Conservation (phyloP, 768 basidiomycete species). For the Tulasnella sp. region DNA sequence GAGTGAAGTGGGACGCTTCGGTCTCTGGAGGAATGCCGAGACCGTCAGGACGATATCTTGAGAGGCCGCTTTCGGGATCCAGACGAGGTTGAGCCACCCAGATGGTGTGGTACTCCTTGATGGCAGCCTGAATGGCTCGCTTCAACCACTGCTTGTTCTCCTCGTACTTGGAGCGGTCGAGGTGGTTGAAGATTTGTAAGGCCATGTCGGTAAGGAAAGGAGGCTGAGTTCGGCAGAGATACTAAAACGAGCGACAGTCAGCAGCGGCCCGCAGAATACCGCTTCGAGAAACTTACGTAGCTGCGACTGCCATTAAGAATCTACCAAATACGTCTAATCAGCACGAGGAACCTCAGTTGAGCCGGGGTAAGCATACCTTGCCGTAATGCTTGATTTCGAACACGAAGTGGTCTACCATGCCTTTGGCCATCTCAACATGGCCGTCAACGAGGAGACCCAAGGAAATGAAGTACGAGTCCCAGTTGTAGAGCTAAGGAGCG, state of each 20-base stretch:
- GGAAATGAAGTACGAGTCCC: slow-evolving; percentile 94
- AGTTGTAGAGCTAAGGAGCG: slow-evolving; percentile 74
- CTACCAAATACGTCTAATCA: slow-evolving; percentile 33
- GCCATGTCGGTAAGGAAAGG: slow-evolving; percentile 99
- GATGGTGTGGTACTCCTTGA: slow-evolving; percentile 98
- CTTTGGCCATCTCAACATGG: slow-evolving; percentile 90
- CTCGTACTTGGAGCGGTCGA: slow-evolving; percentile 80
- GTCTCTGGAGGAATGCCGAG: slow-evolving; percentile 98
- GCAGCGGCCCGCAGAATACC: neutral
- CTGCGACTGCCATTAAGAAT: slow-evolving; percentile 95
- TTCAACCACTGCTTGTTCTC: slow-evolving; percentile 91
- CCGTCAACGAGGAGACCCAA: slow-evolving; percentile 95
- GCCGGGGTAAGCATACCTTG: slow-evolving; percentile 53
- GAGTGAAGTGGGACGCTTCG: slow-evolving; percentile 97
- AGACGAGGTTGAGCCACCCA: slow-evolving; percentile 96
- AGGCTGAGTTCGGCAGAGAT: slow-evolving; percentile 93
- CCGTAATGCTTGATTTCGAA: slow-evolving; percentile 99
- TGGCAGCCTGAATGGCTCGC: slow-evolving; percentile 93
- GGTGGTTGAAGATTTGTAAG: slow-evolving; percentile 94
- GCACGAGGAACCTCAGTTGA: neutral
- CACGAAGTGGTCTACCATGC: slow-evolving; percentile 98
- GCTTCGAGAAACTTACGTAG: slow-evolving; percentile 44
- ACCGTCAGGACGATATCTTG: slow-evolving; percentile 91
- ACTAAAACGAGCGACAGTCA: slow-evolving; percentile 50
- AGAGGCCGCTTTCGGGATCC: slow-evolving; percentile 92